Conservation (phyloP, 2,329 filamentous ascomycete species). For the Monosporascus sp. region DNA sequence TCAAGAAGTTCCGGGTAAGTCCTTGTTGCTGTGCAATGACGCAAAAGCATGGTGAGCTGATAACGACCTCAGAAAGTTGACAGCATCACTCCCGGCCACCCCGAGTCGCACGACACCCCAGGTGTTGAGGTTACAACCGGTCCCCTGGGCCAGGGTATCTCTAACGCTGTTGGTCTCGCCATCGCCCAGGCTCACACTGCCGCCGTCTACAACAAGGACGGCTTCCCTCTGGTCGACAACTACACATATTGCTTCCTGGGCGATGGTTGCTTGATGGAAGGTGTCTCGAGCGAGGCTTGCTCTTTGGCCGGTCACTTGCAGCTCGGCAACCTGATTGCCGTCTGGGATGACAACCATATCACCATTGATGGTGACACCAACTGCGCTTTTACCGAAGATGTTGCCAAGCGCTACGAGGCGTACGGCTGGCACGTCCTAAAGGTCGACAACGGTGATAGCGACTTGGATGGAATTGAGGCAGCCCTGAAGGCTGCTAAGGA, state of each 20-base stretch:
- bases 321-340: constrained; percentile 92
- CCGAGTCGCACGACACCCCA: constrained; percentile 92
- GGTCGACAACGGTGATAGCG: constrained; percentile 83
- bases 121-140: constrained; percentile 98
- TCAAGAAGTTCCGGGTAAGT: constrained; percentile 93
- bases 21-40: neutral
- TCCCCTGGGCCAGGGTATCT: constrained; percentile 93
- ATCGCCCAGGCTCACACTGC: constrained; percentile 91
- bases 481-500: constrained; percentile 81
- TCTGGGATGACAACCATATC: constrained; percentile 99
- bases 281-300: constrained; percentile 87
- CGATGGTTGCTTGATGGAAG: constrained; percentile 98
- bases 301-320: constrained; percentile 93
- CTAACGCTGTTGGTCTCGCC: constrained; percentile 95
- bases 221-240: constrained; percentile 88
- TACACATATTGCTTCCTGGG: constrained; percentile 96
- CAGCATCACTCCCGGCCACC: constrained; percentile 89
- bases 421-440: constrained; percentile 92
- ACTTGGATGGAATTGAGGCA: constrained; percentile 80
- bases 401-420: constrained; percentile 87
- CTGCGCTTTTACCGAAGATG: constrained; percentile 94
- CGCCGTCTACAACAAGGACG: constrained; percentile 93
- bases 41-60: neutral
- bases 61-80: constrained; percentile 40
- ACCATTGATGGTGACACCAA: constrained; percentile 93